Conservation (phyloP, 345 rosid species). For the Melastoma malabathricum region DNA sequence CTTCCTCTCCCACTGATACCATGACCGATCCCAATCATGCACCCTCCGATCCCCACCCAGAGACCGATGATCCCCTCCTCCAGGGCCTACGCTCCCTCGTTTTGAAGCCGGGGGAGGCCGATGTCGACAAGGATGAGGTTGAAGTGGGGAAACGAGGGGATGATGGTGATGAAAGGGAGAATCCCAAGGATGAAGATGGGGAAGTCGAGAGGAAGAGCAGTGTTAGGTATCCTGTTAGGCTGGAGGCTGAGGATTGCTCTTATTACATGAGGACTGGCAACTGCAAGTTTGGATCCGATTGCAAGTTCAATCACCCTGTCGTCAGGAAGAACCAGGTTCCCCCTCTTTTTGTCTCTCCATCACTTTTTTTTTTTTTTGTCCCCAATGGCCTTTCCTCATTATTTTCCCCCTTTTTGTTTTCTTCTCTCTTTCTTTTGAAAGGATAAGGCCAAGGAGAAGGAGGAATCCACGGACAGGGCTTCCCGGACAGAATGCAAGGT, state of each 20-base stretch:
- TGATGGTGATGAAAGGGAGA: conserved; percentile 3
- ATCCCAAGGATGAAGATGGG: conserved; percentile 4
- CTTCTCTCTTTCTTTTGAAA: conserved; percentile 16
- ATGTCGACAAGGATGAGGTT: background rate
- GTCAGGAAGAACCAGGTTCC: conserved; percentile 43
- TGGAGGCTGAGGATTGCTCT: conserved; percentile 74
- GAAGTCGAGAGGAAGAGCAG: conserved; percentile 6
- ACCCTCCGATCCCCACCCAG: conserved; percentile 22
- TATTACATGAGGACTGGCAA: conserved; percentile 65
- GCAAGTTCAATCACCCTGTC: conserved; percentile 89
- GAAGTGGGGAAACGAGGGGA: conserved; percentile 4
- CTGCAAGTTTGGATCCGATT: conserved; percentile 71
- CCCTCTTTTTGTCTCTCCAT: background rate
- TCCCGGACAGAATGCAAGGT: conserved; percentile 87
- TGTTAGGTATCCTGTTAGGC: conserved; percentile 52
- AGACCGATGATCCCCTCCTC: conserved; percentile 7
- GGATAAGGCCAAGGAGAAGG: conserved; percentile 50
- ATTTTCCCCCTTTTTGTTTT: background rate
- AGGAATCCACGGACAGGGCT: conserved; percentile 38
- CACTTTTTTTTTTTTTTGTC: background rate
- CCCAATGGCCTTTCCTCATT: background rate
- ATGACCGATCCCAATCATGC: conserved; percentile 19
- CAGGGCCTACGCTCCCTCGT: conserved; percentile 24
- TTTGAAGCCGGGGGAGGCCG: conserved; percentile 7
- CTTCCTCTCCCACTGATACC: background rate